Conservation (phyloP, 176 grass and related monocot species). For the Ensete glaucum region DNA sequence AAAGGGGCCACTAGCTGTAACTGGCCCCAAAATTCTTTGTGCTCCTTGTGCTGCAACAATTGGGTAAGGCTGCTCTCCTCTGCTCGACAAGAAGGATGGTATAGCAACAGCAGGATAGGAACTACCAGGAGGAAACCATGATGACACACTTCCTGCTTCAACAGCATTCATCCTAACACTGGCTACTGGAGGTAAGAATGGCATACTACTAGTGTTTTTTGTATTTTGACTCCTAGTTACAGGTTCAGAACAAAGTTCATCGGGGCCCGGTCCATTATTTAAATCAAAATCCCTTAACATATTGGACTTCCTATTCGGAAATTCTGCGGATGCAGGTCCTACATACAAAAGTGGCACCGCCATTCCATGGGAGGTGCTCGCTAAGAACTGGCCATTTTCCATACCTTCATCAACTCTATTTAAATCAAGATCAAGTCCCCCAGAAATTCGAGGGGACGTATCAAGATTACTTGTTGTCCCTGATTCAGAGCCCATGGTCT, state of each 20-base stretch:
- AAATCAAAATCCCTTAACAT: slow-evolving; percentile 53
- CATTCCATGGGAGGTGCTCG: slow-evolving; percentile 32
- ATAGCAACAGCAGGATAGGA: slow-evolving; percentile 43
- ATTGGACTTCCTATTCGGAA: slow-evolving; percentile 44
- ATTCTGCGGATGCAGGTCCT: slow-evolving; percentile 21
- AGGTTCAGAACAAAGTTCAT: slow-evolving; percentile 24
- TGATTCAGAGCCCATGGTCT: slow-evolving; percentile 50
- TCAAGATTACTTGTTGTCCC: slow-evolving; percentile 25
- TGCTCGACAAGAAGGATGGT: slow-evolving; percentile 54
- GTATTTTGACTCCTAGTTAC: slow-evolving; percentile 22
- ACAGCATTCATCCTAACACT: slow-evolving; percentile 41
- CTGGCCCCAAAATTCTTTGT: slow-evolving; percentile 46
- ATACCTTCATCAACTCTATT: slow-evolving; percentile 29
- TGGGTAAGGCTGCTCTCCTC: slow-evolving; percentile 58
- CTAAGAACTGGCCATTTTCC: slow-evolving; percentile 24
- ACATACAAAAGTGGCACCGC: slow-evolving; percentile 31
- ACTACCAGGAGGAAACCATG: slow-evolving; percentile 53
- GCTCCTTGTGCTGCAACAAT: slow-evolving; percentile 35
- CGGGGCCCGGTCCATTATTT: slow-evolving; percentile 37
- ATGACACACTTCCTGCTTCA: slow-evolving; percentile 52
- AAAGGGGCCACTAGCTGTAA: slow-evolving; percentile 33
- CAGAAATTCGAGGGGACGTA: slow-evolving; percentile 26
- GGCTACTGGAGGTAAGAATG: slow-evolving; percentile 49
- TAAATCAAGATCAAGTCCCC: slow-evolving; percentile 13
- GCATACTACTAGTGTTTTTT: slow-evolving; percentile 24